These are phyloP conservation scores for Chrysanthemum lavandulifolium DNA, from an alignment of 129 eudicot species.

Conservation along the genomic window DNA sequence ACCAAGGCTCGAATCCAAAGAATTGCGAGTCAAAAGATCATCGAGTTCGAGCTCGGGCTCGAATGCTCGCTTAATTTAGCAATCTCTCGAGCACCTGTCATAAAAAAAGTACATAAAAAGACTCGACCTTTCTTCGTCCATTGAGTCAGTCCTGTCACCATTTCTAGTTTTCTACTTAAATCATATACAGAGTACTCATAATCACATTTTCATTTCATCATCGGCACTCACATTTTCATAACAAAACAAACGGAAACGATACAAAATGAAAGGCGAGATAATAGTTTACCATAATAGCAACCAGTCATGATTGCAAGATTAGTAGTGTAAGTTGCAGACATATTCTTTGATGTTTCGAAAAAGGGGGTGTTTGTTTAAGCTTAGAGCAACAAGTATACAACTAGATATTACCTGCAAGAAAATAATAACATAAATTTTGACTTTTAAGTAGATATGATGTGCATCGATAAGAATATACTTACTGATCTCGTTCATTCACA, in stretches of 20 bases:
- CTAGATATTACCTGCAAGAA: no score
- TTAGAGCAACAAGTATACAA: background rate
- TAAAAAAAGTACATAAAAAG: slow-evolving; percentile 6
- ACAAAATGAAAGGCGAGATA: slow-evolving; percentile 11
- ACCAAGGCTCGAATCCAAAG: slow-evolving; percentile 88
- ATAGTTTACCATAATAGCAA: slow-evolving; percentile 75
- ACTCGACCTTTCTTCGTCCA: background rate
- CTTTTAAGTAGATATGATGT: background rate
- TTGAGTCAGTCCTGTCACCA: background rate
- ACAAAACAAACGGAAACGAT: background rate
- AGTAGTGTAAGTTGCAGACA: slow-evolving; percentile 82
- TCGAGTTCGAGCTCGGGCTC: slow-evolving; percentile 45
- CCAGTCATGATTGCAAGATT: slow-evolving; percentile 84
- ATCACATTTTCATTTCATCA: slow-evolving; percentile 8
- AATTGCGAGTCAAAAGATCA: slow-evolving; percentile 81
- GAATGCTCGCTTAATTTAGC: slow-evolving; percentile 66
- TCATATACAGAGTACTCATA: background rate
- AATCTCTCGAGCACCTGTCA: slow-evolving; percentile 84
- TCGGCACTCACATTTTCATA: background rate
- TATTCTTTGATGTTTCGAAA: slow-evolving; percentile 66
- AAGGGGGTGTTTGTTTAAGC: background rate
- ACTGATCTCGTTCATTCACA: slow-evolving; percentile 90
- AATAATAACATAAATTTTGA: no score
- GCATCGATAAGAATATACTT: slow-evolving; percentile 31
- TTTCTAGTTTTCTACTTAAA: background rate